Conservation (phyloP, 306 rosid genomes). For the Heteromeles arbutifolia region DNA sequence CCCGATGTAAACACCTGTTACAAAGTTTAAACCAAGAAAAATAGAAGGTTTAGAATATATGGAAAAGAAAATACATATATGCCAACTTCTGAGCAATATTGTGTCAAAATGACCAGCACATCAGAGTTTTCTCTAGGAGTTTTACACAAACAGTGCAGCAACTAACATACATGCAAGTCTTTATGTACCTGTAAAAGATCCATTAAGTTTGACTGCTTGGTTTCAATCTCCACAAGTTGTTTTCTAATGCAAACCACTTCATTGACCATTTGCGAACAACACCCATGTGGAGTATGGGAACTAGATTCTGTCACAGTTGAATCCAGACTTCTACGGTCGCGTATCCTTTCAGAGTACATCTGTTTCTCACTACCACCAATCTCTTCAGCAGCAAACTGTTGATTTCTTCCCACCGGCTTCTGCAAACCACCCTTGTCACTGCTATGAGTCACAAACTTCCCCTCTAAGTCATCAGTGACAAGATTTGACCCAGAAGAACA, state of each 20-base stretch:
- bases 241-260: constrained; percentile 62
- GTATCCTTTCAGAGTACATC: constrained; percentile 33
- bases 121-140: background rate
- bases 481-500: constrained; percentile 65
- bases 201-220: constrained; percentile 63
- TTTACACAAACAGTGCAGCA: background rate
- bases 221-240: constrained; percentile 69
- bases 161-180: background rate
- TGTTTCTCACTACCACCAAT: constrained; percentile 33
- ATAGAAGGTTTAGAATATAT: background rate
- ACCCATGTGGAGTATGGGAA: constrained; percentile 42
- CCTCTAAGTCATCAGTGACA: constrained; percentile 35
- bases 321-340: constrained; percentile 53
- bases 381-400: constrained; percentile 35
- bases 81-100: background rate
- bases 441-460: constrained; percentile 44
- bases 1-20: constrained; percentile 64
- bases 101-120: background rate
- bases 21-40: background rate
- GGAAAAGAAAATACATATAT: background rate
- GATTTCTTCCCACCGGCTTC: constrained; percentile 37
- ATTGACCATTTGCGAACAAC: constrained; percentile 50
- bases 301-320: constrained; percentile 56
- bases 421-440: constrained; percentile 28
- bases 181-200: constrained; percentile 61